A percentile compares a stretch with the other conserved stretches of the same genome.
These are phyloP conservation scores for Aspergillus piperis DNA, from an alignment of 2,329 filamentous ascomycete species.

Conservation along the genomic window DNA sequence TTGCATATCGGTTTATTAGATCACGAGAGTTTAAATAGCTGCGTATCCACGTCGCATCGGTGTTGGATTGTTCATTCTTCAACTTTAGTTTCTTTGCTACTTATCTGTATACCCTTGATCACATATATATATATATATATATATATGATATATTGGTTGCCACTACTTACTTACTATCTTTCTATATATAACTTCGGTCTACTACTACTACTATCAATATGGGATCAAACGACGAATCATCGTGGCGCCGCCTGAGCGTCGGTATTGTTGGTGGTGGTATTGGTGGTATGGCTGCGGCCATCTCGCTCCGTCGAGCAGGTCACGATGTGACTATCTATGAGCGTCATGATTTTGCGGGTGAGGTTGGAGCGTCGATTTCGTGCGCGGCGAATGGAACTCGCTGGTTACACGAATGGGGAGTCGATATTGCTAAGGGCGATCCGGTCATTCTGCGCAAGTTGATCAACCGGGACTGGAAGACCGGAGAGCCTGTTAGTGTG, in stretches of 20 bases:
- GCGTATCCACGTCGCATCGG: too few relatives aligned
- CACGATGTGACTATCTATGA: conserved; percentile 66
- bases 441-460: conserved; percentile 66
- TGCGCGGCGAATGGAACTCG: conserved; percentile 70
- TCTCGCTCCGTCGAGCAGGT: conserved; percentile 56
- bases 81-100: too few relatives aligned
- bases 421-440: conserved; percentile 65
- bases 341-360: conserved; percentile 65
- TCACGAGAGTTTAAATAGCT: too few relatives aligned
- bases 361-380: conserved; percentile 67
- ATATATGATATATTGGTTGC: too few relatives aligned
- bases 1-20: too few relatives aligned
- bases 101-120: too few relatives aligned
- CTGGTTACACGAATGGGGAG: conserved; percentile 69
- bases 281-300: conserved; percentile 54
- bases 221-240: conserved; percentile 18
- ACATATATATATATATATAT: too few relatives aligned
- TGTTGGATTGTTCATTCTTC: too few relatives aligned
- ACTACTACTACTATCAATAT: conserved; percentile 16
- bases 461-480: conserved; percentile 71
- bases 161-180: background rate
- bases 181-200: too few relatives aligned
- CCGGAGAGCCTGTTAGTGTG: conserved; percentile 65
- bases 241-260: conserved; percentile 51
- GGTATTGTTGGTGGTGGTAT: conserved; percentile 56